Base-by-base conservation (phyloP, 148 eudicot genomes). In the Diospyros lotus region DNA sequence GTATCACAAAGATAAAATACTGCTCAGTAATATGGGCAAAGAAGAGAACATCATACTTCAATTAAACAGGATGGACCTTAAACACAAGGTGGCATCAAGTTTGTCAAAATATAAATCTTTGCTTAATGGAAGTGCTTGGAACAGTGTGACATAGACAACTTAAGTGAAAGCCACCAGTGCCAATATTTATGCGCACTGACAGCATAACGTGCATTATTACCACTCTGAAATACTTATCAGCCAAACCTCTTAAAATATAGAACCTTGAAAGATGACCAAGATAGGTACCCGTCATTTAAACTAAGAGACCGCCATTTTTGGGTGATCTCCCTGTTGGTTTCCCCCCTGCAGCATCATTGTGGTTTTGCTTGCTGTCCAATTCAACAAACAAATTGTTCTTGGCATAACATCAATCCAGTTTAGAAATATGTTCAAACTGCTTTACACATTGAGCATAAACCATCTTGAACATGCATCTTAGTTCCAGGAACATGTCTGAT, bases 341-440 rank as follows among this genome's bases (percentile, higher is more conserved):
- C 61, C 67, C 75, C 5, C 14, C 58, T 48, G 43, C 18, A 72
- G 18, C 56, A 71, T 71, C 48, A 56, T 18, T 38, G 28, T 73
- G 54, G 75, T 18, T 12, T 58, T 28, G 12, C 66, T 46, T 45
- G 18, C 67, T 60, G 42, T 69, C 46, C 40, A 55, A 9, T 60
- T 60, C 41, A 0, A 60, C 41, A 17, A 14, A 60, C 64, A 60
- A 5, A 6, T 40, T 3, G 3, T 64, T 8, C 52, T 64, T 11
- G 15, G 68, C 68, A 42, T 1, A 43, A 41, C 2, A 40, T 13
- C 15, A 38, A n/a, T 64, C 39, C 56, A 41, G n/a, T n/a, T n/a
- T n/a, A 73, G 8, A 48, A 40, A 62, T 11, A 61, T 53, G 50
- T 50, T 65, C 48, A 50, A 48, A 73, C 46, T 14, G 56, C 60